Evolutionary conservation across 345 rosid genomes (phyloP), one percentile per base, ranked within the genome.

Genomic region (Eucalyptus regnans): DNA sequence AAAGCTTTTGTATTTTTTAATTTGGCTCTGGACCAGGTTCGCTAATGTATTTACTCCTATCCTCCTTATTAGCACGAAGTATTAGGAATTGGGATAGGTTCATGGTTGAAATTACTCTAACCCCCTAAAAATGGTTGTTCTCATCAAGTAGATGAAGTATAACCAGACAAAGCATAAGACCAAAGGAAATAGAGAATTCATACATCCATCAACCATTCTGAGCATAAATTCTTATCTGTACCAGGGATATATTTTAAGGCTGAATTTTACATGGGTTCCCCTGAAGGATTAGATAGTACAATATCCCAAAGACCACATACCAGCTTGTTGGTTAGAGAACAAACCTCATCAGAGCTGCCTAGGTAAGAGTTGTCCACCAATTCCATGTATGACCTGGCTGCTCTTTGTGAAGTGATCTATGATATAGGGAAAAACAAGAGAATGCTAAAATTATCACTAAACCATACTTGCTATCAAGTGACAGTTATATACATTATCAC

Each of bases 341-440:
- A 86, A 87, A 95, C 97, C 98, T 96, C 96, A 89, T 95, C 95
- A 84, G 91, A 95, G 89, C 94, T 93, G 86, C 97, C 95, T 62
- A 95, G 90, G 90, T 90, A 90, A 86, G 98, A 95, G 88, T 93
- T 91, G 87, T 96, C 97, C 93, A 96, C 95, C 49, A 86, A 91
- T 89, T 93, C 91, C 94, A 96, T 95, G 92, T 95, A 95, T 54
- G 93, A 91, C 90, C 92, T 93, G 9, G 94, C 87, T 87, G 92
- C 97, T 81, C 93, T 94, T 93, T 96, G 94, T 18, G 96, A 92
- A 48, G 96, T 92, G 71, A 93, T 91, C 96, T 95, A 89, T 48
- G 50, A 83, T 66, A 33, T 86, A 5, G 41, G 44, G 41, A 50
- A 33, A 12, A 49, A 33, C 29, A 50, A 50, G 37, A 33, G 33